These are phyloP conservation scores for Paraphaeosphaeria sporulosa DNA, from an alignment of 2,329 filamentous ascomycete genomes.

Conservation along the genomic window DNA sequence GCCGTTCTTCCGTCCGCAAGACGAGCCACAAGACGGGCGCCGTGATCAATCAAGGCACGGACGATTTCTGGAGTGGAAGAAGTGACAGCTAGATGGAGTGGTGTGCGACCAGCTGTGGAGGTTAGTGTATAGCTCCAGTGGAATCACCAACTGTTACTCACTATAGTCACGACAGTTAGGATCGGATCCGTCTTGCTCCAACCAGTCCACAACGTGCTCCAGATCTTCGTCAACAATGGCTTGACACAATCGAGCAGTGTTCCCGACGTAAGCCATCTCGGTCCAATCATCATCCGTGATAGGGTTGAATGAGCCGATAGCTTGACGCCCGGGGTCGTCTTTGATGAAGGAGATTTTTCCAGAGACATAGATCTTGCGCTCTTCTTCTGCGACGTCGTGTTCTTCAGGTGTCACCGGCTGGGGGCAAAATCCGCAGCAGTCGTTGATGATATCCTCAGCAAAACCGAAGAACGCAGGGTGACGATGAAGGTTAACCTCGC, in stretches of 20 bases:
- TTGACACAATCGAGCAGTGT: conserved; percentile 78
- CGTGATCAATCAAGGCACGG: conserved; percentile 72
- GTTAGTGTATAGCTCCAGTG: background rate
- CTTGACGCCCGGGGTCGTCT: conserved; percentile 82
- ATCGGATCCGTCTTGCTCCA: conserved; percentile 71
- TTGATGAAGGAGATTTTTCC: conserved; percentile 77
- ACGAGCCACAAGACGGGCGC: conserved; percentile 75
- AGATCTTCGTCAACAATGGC: conserved; percentile 79
- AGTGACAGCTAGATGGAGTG: conserved; percentile 77
- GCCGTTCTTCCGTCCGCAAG: conserved; percentile 82
- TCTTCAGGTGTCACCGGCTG: conserved; percentile 74
- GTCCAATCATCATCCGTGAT: conserved; percentile 86
- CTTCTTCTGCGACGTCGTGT: conserved; percentile 72
- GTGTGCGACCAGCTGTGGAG: conserved; percentile 67
- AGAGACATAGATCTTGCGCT: conserved; percentile 78
- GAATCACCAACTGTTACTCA: conserved; percentile 1
- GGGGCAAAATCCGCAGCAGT: conserved; percentile 85
- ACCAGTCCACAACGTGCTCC: conserved; percentile 74
- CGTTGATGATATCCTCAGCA: conserved; percentile 72
- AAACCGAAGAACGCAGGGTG: conserved; percentile 87
- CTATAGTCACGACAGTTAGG: conserved; percentile 68
- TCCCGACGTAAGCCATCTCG: conserved; percentile 87
- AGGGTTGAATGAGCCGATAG: conserved; percentile 77
- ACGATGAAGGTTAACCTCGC: conserved; percentile 79
- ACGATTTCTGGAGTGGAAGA: conserved; percentile 75